Base-by-base conservation (phyloP, 164 flowering plant species). In the Taxillus chinensis region DNA sequence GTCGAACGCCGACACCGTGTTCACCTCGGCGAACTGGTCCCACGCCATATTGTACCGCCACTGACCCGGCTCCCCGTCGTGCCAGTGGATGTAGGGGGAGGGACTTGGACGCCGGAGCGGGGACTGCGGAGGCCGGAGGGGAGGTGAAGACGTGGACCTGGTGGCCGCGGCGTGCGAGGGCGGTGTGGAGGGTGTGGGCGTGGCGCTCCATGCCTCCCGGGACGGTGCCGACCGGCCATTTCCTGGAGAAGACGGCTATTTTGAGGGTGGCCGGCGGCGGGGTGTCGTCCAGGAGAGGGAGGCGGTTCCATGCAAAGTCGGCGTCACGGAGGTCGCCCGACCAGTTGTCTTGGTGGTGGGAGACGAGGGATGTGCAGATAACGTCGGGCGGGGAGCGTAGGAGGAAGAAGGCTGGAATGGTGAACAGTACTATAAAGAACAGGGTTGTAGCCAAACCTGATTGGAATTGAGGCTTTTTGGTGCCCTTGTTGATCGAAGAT, bases 151-250 rank as follows among this genome's bases (percentile, higher is more conserved):
- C 75, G 57, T 91, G 97, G 9, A 91, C 72, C 27, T 59, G 67
- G 62, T 88, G 95, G 8, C 95, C 95, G 0, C 88, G 81, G 3
- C 60, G 78, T 0, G 93, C 83, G 13, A 86, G 70, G 3, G 88
- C 87, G 0, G 73, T 78, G 65, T 91, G 82, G 4, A 88, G 67
- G 0, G 93, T 86, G 57, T 76, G 67, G 0, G 98, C 98, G 49
- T 92, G 98, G 27, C 98, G 90, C 65, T 92, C 98, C 98, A 92
- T 92, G 66, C 96, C 96, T 0, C 98, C 96, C 0, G 98, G 96
- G 60, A 71, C 49, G 7, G 87, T 48, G 0, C 80, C 74, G 3
- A 72, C 45, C 0, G 95, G 98, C 98, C 98, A 92, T 72, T 89
- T 89, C 17, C 98, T 63, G 0, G 98, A 82, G 74, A 92, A 92